Base-by-base conservation (phyloP, 1,139 yeast genomes). In the Protomyces inouyei region DNA sequence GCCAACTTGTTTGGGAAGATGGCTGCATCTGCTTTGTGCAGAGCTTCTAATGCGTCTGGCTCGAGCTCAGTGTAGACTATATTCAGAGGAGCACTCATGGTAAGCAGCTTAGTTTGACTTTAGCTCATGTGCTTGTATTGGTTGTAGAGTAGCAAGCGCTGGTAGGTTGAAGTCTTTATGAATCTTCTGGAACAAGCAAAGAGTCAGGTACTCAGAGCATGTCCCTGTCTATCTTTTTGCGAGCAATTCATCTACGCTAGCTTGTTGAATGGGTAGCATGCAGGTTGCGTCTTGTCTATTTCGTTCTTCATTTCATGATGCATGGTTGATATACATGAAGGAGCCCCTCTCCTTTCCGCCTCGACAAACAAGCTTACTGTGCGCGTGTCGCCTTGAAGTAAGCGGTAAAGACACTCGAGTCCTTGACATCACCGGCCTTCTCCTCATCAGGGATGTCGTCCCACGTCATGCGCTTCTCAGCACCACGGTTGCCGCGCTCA, bases 401-500 rank as follows among this genome's bases (percentile, higher is more conserved):
- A 28, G 57, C 56, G 8, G 67, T 69, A 57, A 68, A 68, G 43
- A 64, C 64, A 21, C 57, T 23, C 23, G 60, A 51, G 35, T 55
- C 48, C 45, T 45, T 53, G 45, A 67, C 28, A 18, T 69, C 70
- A 28, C 70, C 71, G 25, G 63, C 57, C 48, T 66, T 69, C 21
- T 68, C 68, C 36, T 55, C 60, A 35, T 45, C 59, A 8, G 68
- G 52, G 52, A 69, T 68, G 25, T 73, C 76, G 8, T 67, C 69
- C 75, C 76, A 75, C 32, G 68, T 69, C 25, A 66, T 64, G 43
- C 72, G 71, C 56, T 65, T 63, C 60, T 67, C 66, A n/a, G 70
- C 70, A 51, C 68, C 67, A 14, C 77, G 71, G 32, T 77, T 70
- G 1, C 88, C 88, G 57, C 88, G 76, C 60, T 76, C 77, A 21